Base-by-base conservation (phyloP, 352 stramenopile genomes). In the Phytopythium litorale region DNA sequence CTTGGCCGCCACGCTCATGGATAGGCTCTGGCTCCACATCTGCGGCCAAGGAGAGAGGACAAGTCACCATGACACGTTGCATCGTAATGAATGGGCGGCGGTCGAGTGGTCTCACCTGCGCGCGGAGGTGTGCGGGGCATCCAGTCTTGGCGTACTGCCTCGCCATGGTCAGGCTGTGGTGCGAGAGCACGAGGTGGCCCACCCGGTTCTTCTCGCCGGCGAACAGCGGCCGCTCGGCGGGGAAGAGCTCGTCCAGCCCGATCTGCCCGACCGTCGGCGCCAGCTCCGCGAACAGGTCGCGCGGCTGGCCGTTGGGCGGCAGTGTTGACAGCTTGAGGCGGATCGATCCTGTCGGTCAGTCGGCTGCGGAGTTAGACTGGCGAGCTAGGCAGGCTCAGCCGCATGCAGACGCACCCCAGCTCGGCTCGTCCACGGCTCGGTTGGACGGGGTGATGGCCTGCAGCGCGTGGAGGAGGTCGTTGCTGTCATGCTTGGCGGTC, bases 91-190 rank as follows among this genome's bases (percentile, higher is more conserved):
- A 19, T 28, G 50, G 21, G 28, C 12, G 9, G 3, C 35, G 35
- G 7, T 40, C 35, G 19, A 56, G 8, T 25, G 28, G 25, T 58
- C 58, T 38, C 72, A 87, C 79, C 51, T 76, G 66, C 13, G 79
- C 71, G 15, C 84, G 76, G 4, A 93, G 64, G 56, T 68, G 83
- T 25, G 73, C 59, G 19, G 81, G 81, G 35, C 80, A 91, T 11
- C 80, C 84, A 4, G 84, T 91, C 71, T 91, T 91, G 55, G 80
- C 82, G 64, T 82, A 93, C 57, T 93, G 84, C 18, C 84, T 59
- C 42, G 84, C 84, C 72, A 90, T 93, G 16, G 79, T 81, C 21
- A 84, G 66, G 58, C 79, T 91, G 55, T 84, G 73, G 40, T 89
- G 77, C 7, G 69, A 58, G 28, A 87, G 63, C 13, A 93, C 81